Percentiles rank a stretch among this genome's conserved stretches.
Conservation (phyloP, 2,329 filamentous ascomycete genomes). For the Phialemoniopsis sp. region DNA sequence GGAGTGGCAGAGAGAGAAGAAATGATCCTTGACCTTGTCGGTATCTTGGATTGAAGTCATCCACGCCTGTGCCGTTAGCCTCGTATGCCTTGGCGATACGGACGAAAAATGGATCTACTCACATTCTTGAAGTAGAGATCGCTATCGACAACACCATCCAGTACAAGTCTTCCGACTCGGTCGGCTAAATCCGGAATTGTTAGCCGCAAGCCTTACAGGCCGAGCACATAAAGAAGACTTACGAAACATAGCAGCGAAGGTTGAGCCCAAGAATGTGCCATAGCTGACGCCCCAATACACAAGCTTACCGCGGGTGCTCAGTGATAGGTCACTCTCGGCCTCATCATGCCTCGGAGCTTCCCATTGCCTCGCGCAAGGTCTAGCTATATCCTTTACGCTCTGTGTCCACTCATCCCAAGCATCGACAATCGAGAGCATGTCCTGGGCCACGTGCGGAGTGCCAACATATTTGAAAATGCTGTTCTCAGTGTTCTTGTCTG, state of each 20-base stretch:
- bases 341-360: no score
- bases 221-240: background rate
- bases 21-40: conserved; percentile 38
- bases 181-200: conserved; percentile 12
- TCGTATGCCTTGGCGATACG: no score
- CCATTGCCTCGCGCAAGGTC: no score
- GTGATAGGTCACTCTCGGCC: background rate
- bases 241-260: conserved; percentile 31
- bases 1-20: conserved; percentile 42
- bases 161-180: conserved; percentile 22
- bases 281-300: conserved; percentile 33
- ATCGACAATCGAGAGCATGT: conserved; percentile 35
- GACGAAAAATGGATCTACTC: background rate
- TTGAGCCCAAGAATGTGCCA: conserved; percentile 27
- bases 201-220: background rate
- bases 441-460: conserved; percentile 28
- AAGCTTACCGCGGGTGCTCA: conserved; percentile 13
- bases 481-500: conserved; percentile 16
- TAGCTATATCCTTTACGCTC: conserved; percentile 7
- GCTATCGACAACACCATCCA: conserved; percentile 22
- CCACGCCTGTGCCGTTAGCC: conserved; percentile 16
- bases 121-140: conserved; percentile 27
- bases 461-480: conserved; percentile 26
- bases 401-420: conserved; percentile 29
- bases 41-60: conserved; percentile 34